These are phyloP conservation scores for Paecilomyces dactylethromorphus DNA, from an alignment of 2,329 filamentous ascomycete species.

Conservation along the genomic window DNA sequence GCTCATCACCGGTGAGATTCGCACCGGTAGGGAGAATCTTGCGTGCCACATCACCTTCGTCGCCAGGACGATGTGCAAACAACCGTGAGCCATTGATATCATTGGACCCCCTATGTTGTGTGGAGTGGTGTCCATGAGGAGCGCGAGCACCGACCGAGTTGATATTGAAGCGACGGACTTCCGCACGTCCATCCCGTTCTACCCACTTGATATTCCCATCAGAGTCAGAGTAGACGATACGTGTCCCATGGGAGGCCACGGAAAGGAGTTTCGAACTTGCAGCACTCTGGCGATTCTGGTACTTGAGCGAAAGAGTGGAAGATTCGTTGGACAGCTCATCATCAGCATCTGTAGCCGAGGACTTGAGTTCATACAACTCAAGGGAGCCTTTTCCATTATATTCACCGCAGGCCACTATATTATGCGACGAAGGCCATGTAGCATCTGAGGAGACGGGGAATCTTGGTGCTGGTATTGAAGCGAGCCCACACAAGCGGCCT, in stretches of 20 bases:
- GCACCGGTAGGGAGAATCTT: slow-evolving; percentile 63
- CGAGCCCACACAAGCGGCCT: slow-evolving; percentile 66
- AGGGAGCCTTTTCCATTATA: slow-evolving; percentile 89
- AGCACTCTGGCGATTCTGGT: slow-evolving; percentile 78
- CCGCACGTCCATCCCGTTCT: slow-evolving; percentile 66
- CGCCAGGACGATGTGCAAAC: slow-evolving; percentile 48
- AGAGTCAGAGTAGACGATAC: slow-evolving; percentile 76
- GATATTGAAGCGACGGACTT: slow-evolving; percentile 52
- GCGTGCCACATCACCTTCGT: slow-evolving; percentile 65
- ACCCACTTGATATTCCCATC: slow-evolving; percentile 84
- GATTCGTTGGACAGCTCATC: slow-evolving; percentile 17
- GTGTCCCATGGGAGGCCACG: slow-evolving; percentile 72
- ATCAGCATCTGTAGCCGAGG: slow-evolving; percentile 19
- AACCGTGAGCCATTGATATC: slow-evolving; percentile 38
- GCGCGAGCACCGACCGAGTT: slow-evolving; percentile 33
- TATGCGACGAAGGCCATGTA: slow-evolving; percentile 50
- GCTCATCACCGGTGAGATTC: slow-evolving; percentile 51
- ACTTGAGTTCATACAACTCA: slow-evolving; percentile 61
- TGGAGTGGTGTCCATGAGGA: slow-evolving; percentile 6
- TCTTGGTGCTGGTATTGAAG: slow-evolving; percentile 53
- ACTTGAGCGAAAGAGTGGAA: slow-evolving; percentile 27
- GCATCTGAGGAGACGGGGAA: slow-evolving; percentile 39
- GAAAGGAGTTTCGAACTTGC: slow-evolving; percentile 75
- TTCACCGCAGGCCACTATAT: slow-evolving; percentile 75
- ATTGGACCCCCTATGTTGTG: not conserved